phyloP scores from a whole-genome alignment of 2,329 filamentous ascomycete genomes.

The Trichoderma lentiforme region DNA sequence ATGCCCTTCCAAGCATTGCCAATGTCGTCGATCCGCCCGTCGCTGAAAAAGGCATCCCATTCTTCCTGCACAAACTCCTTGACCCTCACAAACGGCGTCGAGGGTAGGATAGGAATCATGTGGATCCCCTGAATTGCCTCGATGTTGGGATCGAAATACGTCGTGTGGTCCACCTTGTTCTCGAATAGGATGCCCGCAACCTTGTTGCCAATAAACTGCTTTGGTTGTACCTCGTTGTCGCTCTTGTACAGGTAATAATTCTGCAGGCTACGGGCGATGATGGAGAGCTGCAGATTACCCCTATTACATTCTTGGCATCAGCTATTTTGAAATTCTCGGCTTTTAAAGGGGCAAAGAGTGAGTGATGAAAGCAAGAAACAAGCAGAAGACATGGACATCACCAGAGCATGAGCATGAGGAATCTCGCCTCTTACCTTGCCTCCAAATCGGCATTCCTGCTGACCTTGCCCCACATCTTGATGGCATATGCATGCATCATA shows the following conservation, averaged over 20 bases:
- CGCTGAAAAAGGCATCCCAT: conserved; percentile 75
- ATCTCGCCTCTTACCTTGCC: conserved; percentile 50
- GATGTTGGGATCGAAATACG: conserved; percentile 74
- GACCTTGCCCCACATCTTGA: conserved; percentile 91
- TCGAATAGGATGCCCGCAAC: conserved; percentile 74
- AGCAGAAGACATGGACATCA: not conserved
- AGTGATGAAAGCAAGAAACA: not conserved
- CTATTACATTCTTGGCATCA: conserved; percentile 29
- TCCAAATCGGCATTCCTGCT: conserved; percentile 76
- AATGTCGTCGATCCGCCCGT: conserved; percentile 61
- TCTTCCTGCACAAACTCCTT: conserved; percentile 73
- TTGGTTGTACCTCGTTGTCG: conserved; percentile 67
- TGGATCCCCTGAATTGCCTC: conserved; percentile 77
- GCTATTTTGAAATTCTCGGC: not conserved
- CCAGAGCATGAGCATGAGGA: not conserved
- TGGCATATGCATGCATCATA: conserved; percentile 76
- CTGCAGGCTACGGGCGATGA: conserved; percentile 70
- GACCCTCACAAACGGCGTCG: conserved; percentile 64
- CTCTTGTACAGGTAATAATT: conserved; percentile 78
- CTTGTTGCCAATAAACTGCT: conserved; percentile 78
- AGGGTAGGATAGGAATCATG: conserved; percentile 74
- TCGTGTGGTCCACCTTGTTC: conserved; percentile 92
- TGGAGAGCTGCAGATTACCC: conserved; percentile 78
- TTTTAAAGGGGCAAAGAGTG: not conserved
- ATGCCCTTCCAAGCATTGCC: conserved; percentile 82